phyloP scores from a whole-genome alignment of 345 rosid species.

The Eucalyptus marginata region DNA sequence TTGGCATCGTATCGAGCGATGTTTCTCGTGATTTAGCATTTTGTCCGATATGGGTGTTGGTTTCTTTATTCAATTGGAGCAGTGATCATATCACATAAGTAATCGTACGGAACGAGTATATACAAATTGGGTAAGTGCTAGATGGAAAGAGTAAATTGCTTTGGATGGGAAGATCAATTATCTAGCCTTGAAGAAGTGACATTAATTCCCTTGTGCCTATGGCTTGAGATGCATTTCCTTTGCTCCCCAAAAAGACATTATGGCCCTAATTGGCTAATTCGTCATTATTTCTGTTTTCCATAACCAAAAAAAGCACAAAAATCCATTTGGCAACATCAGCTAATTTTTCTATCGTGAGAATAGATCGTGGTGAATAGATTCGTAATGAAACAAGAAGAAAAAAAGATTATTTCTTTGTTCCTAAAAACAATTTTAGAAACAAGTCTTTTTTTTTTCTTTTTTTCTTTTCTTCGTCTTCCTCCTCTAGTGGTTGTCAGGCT shows the following conservation, averaged over 20 bases:
- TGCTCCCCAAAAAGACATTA: background rate
- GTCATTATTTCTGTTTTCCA: too few species aligned
- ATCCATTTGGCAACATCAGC: fast-evolving
- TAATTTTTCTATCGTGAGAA: too few species aligned
- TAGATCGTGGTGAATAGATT: fast-evolving
- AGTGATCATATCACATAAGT: background rate
- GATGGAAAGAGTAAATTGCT: background rate
- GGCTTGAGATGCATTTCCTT: background rate
- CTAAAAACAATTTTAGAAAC: too few species aligned
- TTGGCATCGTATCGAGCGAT: background rate
- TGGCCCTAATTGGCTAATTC: too few species aligned
- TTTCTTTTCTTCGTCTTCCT: too few species aligned
- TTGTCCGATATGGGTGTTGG: background rate
- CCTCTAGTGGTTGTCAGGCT: fast-evolving
- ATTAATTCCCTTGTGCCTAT: background rate
- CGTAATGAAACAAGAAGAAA: fast-evolving
- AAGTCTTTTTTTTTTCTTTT: too few species aligned
- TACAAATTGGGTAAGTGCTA: background rate
- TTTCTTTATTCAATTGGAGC: background rate
- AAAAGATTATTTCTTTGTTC: too few species aligned
- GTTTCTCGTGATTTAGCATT: background rate
- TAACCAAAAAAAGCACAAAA: too few species aligned
- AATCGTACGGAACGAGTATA: background rate
- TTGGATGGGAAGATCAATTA: background rate
- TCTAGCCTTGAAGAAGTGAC: background rate